Conservation (phyloP, 2,329 filamentous ascomycete genomes). For the Microsporum canis region DNA sequence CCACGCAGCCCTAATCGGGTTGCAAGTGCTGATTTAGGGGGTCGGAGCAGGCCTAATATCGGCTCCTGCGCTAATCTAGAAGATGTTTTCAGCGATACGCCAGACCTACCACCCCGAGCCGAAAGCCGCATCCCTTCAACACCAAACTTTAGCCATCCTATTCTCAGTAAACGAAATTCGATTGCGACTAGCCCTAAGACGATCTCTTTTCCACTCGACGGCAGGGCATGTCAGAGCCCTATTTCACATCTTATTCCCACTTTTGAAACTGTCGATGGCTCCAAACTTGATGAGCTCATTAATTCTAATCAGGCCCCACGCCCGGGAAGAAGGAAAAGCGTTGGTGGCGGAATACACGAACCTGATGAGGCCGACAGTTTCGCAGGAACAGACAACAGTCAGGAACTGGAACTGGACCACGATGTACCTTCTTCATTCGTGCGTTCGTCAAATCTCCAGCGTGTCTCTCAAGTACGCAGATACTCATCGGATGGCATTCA, state of each 20-base stretch:
- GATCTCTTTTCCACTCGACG: not conserved
- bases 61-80: constrained; percentile 6
- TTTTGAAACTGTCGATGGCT: not conserved
- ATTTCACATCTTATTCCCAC: not conserved
- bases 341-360: not conserved
- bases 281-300: not conserved
- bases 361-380: not conserved
- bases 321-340: not conserved
- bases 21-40: not conserved
- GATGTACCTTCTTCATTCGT: not conserved
- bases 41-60: constrained; percentile 5
- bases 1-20: not conserved
- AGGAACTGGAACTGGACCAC: not conserved
- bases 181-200: constrained; percentile 3
- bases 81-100: constrained; percentile 14
- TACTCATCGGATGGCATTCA: constrained; percentile 9
- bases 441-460: not conserved
- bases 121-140: constrained; percentile 20
- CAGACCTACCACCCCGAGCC: constrained; percentile 17
- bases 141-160: constrained; percentile 35
- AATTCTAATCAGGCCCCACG: not conserved
- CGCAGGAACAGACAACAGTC: not conserved
- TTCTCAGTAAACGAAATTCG: constrained; percentile 30
- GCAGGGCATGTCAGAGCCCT: not conserved
- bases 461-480: not conserved